phyloP scores from a whole-genome alignment of 441 rosid genomes.

The Adansonia gregorii region DNA sequence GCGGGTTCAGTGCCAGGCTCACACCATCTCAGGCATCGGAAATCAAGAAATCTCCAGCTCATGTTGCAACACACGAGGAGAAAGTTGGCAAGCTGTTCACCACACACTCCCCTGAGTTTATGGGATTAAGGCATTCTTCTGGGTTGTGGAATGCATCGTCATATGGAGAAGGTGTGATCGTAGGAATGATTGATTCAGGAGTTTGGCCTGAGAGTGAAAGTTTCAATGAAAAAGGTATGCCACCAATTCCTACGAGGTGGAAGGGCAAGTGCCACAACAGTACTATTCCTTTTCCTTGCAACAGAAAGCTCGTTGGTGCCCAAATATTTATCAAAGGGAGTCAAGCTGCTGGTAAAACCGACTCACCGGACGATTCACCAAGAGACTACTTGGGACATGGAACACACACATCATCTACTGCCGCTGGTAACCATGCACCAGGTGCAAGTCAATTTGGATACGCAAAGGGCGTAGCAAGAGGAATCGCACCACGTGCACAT shows the following conservation, averaged over 20 bases:
- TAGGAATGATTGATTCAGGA: constrained; percentile 44
- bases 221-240: constrained; percentile 45
- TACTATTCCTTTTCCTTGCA: constrained; percentile 39
- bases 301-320: constrained; percentile 47
- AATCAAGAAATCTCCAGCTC: constrained; percentile 38
- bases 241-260: constrained; percentile 43
- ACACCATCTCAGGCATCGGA: constrained; percentile 36
- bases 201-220: constrained; percentile 57
- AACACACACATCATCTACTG: constrained; percentile 57
- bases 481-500: constrained; percentile 40
- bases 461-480: constrained; percentile 40
- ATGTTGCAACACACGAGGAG: constrained; percentile 33
- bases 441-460: constrained; percentile 38
- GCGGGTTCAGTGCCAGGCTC: constrained; percentile 44
- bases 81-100: constrained; percentile 38
- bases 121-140: constrained; percentile 29
- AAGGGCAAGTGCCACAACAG: constrained; percentile 53
- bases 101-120: constrained; percentile 37
- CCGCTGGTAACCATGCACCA: constrained; percentile 42
- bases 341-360: constrained; percentile 32
- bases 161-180: constrained; percentile 38
- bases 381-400: constrained; percentile 51
- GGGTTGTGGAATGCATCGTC: constrained; percentile 36
- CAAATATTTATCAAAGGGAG: constrained; percentile 38
- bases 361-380: constrained; percentile 36